phyloP scores from a whole-genome alignment of 352 stramenopile genomes.

The Globisporangium cystogenes region DNA sequence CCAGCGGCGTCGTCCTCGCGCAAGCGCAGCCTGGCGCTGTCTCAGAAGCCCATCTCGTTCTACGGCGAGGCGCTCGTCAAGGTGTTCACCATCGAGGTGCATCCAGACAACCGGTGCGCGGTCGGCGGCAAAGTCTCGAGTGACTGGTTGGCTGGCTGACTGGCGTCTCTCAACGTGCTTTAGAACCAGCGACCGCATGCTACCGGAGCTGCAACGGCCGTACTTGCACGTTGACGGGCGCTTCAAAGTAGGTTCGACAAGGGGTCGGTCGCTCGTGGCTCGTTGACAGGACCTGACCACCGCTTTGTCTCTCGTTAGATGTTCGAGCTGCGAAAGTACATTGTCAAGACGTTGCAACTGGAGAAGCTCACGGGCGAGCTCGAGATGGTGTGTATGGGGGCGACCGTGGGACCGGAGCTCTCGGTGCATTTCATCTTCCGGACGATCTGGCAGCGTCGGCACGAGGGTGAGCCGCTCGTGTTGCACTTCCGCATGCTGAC shows the following conservation, averaged over 20 bases:
- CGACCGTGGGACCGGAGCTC: conserved; percentile 53
- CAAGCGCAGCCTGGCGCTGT: not conserved
- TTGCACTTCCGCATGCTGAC: conserved; percentile 40
- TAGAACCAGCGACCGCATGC: not conserved
- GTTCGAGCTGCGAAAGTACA: conserved; percentile 50
- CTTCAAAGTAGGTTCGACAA: conserved; percentile 34
- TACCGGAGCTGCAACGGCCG: conserved; percentile 31
- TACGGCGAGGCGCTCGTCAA: conserved; percentile 6
- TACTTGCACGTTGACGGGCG: conserved; percentile 60
- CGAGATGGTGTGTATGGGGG: conserved; percentile 52
- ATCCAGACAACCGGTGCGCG: conserved; percentile 2
- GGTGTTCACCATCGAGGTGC: conserved; percentile 8
- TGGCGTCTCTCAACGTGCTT: not conserved
- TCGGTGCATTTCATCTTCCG: conserved; percentile 61
- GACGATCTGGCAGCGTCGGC: conserved; percentile 60
- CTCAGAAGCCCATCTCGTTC: conserved; percentile 2
- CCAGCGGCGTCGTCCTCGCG: not conserved
- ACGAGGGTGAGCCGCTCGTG: conserved; percentile 34
- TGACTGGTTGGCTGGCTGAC: conserved; percentile 1
- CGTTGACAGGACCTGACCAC: conserved; percentile 1
- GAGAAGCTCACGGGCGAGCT: conserved; percentile 21
- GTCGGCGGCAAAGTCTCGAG: too few species aligned
- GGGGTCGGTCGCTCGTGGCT: too few species aligned
- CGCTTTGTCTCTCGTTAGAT: conserved; percentile 20
- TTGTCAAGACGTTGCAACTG: conserved; percentile 29